These are phyloP conservation scores for Salvia miltiorrhiza DNA, from an alignment of 257 asterid genomes.

Conservation along the genomic window DNA sequence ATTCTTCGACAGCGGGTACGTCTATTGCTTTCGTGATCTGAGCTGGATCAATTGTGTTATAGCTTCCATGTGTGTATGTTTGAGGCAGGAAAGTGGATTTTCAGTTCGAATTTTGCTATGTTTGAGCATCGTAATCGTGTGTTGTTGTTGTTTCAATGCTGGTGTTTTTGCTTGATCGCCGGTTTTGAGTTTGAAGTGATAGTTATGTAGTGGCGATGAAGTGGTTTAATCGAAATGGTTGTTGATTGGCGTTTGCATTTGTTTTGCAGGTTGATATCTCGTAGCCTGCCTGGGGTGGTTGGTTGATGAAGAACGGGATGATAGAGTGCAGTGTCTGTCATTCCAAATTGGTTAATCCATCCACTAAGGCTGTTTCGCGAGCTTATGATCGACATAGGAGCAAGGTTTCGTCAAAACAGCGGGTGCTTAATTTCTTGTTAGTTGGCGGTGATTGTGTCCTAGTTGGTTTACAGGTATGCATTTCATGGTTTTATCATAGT, in stretches of 20 bases:
- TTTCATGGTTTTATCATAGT: not conserved
- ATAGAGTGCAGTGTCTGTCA: conserved; percentile 84
- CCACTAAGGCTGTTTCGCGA: conserved; percentile 58
- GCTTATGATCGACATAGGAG: conserved; percentile 67
- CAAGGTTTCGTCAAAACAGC: conserved; percentile 69
- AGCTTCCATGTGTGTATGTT: not conserved
- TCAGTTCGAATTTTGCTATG: not conserved
- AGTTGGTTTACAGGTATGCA: conserved; percentile 68
- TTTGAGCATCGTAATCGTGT: not conserved
- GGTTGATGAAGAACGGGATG: conserved; percentile 65
- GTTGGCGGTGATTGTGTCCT: conserved; percentile 73
- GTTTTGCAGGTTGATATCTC: conserved; percentile 26
- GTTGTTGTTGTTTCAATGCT: not conserved
- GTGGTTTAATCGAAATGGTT: conserved; percentile 11
- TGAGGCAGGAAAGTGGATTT: not conserved
- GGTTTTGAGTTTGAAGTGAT: not conserved
- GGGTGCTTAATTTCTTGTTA: conserved; percentile 58
- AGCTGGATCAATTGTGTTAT: conserved; percentile 20
- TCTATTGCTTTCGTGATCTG: conserved; percentile 10
- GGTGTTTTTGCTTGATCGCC: conserved; percentile 6
- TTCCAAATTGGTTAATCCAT: conserved; percentile 66
- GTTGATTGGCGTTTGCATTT: conserved; percentile 3
- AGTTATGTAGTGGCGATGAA: not conserved
- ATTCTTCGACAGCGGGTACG: conserved; percentile 14
- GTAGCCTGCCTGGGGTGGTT: conserved; percentile 34